A percentile compares a stretch with the other conserved stretches of the same genome.
Evolutionary conservation across 352 stramenopile species (phyloP).

Genomic region (Phytophthora nicotianae): DNA sequence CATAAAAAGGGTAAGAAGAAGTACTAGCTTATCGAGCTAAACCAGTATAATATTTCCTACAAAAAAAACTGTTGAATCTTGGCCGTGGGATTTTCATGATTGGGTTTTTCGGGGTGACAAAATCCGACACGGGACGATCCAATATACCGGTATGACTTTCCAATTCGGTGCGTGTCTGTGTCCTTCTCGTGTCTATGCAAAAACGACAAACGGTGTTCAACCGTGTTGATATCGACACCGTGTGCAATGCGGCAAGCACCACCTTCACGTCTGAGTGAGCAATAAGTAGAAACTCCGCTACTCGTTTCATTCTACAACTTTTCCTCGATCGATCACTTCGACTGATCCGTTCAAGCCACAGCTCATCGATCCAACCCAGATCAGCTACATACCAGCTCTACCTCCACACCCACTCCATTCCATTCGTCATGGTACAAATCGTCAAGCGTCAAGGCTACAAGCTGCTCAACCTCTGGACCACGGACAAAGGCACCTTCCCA

Average conservation of each 20-base stretch:
- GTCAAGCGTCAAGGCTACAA: slow-evolving; percentile 28
- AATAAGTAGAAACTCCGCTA: background rate
- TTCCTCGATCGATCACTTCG: background rate
- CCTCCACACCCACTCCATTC: slow-evolving; percentile 19
- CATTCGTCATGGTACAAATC: slow-evolving; percentile 23
- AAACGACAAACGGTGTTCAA: too few species aligned
- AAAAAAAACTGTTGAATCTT: too few species aligned
- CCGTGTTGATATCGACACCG: background rate
- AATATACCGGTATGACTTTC: background rate
- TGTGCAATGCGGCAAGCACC: background rate
- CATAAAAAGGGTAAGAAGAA: too few species aligned
- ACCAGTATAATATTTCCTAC: too few species aligned
- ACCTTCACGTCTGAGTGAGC: background rate
- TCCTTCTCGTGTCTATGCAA: background rate
- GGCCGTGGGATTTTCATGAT: too few species aligned
- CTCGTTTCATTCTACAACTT: background rate
- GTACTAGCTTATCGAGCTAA: too few species aligned
- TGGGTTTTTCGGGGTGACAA: too few species aligned
- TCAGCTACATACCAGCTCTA: background rate
- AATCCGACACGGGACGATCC: background rate
- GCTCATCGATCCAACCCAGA: background rate
- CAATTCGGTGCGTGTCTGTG: background rate
- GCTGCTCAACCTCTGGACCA: slow-evolving; percentile 61
- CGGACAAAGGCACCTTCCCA: slow-evolving; percentile 64
- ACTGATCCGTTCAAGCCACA: background rate